Evolutionary conservation across 371 early-diverging fungal genomes (phyloP), one percentile per base, ranked within the genome.

Genomic region (Actinomortierella wolfii): DNA sequence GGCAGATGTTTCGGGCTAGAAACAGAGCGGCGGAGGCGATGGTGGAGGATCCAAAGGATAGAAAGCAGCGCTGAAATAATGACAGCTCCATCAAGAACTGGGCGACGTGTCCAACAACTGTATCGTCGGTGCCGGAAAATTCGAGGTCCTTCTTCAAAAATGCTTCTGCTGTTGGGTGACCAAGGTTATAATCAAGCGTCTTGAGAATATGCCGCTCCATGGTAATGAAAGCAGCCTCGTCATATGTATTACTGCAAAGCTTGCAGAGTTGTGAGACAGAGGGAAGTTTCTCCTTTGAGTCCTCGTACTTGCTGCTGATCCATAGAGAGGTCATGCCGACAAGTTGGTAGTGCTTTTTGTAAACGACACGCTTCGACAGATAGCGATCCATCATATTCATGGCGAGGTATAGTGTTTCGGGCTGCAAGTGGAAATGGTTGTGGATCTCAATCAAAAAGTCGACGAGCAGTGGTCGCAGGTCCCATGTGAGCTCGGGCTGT

Each of bases 381-480:
- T 76, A 85, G 18, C 90, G 79, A 65, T 92, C 93, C 67, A 91
- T 81, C 57, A 89, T 74, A 66, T 87, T 84, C 59, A 90, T 81
- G 46, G 87, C 64, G 25, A 91, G 68, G 67, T 83, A 89, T 24
- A 92, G 80, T 0, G 93, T 88, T 62, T 91, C 93, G 21, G 84
- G 88, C 25, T 81, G 77, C 18, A 92, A 80, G 49, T 77, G 76
- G 67, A 87, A 86, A 63, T 89, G 84, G 52, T 59, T 63, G 74
- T 90, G 89, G 41, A 89, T 83, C 62, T 88, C 83, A 49, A 89
- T 81, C 28, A 92, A 68, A 83, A 89, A 92, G 41, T 86, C 81
- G 42, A 90, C 76, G 23, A 91, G 76, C 15, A 83, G 76, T 17
- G 82, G 77, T 9, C 92, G 78, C 78, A 85, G 80, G 43, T 77